Evolutionary conservation across 805 yeast species (phyloP).

Genomic region (Saccharomycopsis capsularis): DNA sequence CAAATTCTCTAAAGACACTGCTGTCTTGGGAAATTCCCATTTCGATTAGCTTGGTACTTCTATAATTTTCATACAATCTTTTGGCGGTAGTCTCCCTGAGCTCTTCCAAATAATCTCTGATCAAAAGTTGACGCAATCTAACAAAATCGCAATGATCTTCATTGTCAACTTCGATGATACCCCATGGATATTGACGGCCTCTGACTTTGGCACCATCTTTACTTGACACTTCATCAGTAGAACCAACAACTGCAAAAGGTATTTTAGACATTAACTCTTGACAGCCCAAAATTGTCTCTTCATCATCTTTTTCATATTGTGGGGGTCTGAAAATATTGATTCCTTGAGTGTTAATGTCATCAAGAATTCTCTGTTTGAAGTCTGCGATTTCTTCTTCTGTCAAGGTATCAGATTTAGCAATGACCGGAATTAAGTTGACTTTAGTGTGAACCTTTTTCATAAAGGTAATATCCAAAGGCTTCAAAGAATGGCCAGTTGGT

Average conservation of each 20-base stretch:
- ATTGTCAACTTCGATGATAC: slow-evolving; percentile 90
- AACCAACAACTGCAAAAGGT: slow-evolving; percentile 94
- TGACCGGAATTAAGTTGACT: slow-evolving; percentile 89
- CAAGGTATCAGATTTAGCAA: slow-evolving; percentile 90
- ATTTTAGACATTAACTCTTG: slow-evolving; percentile 59
- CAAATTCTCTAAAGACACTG: slow-evolving; percentile 88
- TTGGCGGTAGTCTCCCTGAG: slow-evolving; percentile 79
- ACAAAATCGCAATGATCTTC: slow-evolving; percentile 90
- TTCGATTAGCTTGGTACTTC: slow-evolving; percentile 69
- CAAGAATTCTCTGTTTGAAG: slow-evolving; percentile 71
- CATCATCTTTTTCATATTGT: slow-evolving; percentile 74
- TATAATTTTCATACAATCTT: slow-evolving; percentile 76
- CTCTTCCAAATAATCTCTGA: slow-evolving; percentile 90
- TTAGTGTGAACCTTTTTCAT: slow-evolving; percentile 84
- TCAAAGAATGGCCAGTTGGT: slow-evolving; percentile 84
- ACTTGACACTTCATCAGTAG: slow-evolving; percentile 61
- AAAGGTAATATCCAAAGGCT: slow-evolving; percentile 80
- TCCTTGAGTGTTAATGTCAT: slow-evolving; percentile 67
- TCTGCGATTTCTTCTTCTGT: slow-evolving; percentile 74
- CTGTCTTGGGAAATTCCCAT: slow-evolving; percentile 92
- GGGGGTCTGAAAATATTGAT: slow-evolving; percentile 69
- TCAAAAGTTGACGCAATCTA: slow-evolving; percentile 77
- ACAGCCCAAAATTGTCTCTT: slow-evolving; percentile 64
- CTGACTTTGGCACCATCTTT: slow-evolving; percentile 69
- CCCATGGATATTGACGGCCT: slow-evolving; percentile 97